Percentiles rank a stretch among this genome's conserved stretches.
Evolutionary conservation across 495 filamentous ascomycete genomes (phyloP).

Genomic region (Penicillium herquei): DNA sequence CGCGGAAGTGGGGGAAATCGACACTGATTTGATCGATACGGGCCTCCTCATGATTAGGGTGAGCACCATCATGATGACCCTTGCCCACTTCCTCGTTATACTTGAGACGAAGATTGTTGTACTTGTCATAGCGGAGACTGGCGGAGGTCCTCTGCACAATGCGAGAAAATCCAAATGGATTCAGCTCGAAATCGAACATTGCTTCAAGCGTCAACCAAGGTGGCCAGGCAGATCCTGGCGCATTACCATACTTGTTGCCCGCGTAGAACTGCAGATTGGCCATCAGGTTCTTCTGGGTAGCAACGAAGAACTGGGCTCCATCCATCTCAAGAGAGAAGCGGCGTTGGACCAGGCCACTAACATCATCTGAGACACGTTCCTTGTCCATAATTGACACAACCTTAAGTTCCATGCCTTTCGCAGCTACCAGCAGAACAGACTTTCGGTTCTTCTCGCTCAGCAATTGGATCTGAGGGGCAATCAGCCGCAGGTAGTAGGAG

Average conservation of each 20-base stretch:
- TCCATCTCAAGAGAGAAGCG: slow-evolving; percentile 94
- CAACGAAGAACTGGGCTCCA: slow-evolving; percentile 96
- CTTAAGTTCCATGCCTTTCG: slow-evolving; percentile 95
- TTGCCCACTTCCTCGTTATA: slow-evolving; percentile 92
- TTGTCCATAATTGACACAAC: slow-evolving; percentile 98
- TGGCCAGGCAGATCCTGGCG: slow-evolving; percentile 83
- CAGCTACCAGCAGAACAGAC: slow-evolving; percentile 86
- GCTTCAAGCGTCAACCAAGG: slow-evolving; percentile 97
- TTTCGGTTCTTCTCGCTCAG: slow-evolving; percentile 97
- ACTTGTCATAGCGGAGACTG: slow-evolving; percentile 92
- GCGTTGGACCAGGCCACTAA: slow-evolving; percentile 91
- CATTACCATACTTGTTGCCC: slow-evolving; percentile 86
- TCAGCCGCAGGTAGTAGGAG: slow-evolving; percentile 89
- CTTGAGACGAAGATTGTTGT: slow-evolving; percentile 94
- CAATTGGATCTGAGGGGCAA: slow-evolving; percentile 94
- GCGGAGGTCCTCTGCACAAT: slow-evolving; percentile 95
- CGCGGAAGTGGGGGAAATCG: slow-evolving; percentile 88
- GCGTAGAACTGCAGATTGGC: slow-evolving; percentile 89
- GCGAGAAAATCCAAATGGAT: slow-evolving; percentile 92
- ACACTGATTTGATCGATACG: slow-evolving; percentile 95
- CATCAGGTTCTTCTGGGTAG: slow-evolving; percentile 82
- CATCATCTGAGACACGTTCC: slow-evolving; percentile 83
- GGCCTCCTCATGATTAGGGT: slow-evolving; percentile 55
- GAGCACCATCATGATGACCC: slow-evolving; percentile 40
- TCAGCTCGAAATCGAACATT: slow-evolving; percentile 91